A percentile compares a stretch with the other conserved stretches of the same genome.
Evolutionary conservation across 768 basidiomycete genomes (phyloP).

Genomic region (Suillus cothurnatus): DNA sequence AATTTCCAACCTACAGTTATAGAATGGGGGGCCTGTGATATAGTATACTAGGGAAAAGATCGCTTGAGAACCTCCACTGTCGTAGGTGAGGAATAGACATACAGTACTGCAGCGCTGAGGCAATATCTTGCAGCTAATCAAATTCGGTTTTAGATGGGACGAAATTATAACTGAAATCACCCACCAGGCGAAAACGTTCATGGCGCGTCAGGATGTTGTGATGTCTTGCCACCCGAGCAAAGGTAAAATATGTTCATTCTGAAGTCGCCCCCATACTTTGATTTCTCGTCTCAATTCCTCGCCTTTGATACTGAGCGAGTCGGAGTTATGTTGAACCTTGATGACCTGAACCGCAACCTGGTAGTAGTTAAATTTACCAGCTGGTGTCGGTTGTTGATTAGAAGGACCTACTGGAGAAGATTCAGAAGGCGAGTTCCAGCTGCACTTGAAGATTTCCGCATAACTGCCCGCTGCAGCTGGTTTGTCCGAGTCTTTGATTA

Average conservation of each 20-base stretch:
- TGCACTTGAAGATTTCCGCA: constrained; percentile 44
- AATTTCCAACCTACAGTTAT: too few relatives aligned
- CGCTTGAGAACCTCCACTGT: neutral
- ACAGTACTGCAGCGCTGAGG: constrained; percentile 43
- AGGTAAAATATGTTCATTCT: constrained; percentile 41
- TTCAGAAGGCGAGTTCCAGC: constrained; percentile 22
- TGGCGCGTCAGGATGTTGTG: constrained; percentile 38
- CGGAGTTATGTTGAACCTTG: neutral
- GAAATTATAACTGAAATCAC: constrained; percentile 7
- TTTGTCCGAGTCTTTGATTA: constrained; percentile 22
- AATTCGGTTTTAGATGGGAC: neutral
- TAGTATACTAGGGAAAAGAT: too few relatives aligned
- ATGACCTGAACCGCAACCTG: constrained; percentile 10
- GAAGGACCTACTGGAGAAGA: neutral
- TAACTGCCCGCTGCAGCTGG: constrained; percentile 44
- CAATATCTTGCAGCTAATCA: constrained; percentile 41
- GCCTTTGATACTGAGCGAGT: neutral
- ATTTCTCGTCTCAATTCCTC: constrained; percentile 38
- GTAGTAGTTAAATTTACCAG: neutral
- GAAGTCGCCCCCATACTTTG: constrained; percentile 39
- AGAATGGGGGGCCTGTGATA: too few relatives aligned
- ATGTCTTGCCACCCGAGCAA: constrained; percentile 38
- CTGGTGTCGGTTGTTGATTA: too few relatives aligned
- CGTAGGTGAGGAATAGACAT: constrained; percentile 7
- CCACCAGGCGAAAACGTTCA: constrained; percentile 40